phyloP scores from a whole-genome alignment of 2,329 filamentous ascomycete species.

The Hypoxylon sp. region DNA sequence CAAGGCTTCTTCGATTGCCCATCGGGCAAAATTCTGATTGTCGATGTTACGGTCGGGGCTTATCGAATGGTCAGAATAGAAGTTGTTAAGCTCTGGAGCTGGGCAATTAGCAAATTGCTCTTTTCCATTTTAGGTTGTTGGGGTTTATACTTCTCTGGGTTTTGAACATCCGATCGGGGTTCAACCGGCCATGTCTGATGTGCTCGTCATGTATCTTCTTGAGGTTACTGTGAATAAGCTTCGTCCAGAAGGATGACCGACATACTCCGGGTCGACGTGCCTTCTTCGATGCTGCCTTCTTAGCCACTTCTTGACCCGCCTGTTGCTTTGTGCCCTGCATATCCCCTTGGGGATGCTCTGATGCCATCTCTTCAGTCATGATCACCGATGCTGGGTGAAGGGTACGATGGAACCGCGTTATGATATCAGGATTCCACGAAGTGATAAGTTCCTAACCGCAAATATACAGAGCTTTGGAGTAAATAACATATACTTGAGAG shows the following conservation, averaged over 20 bases:
- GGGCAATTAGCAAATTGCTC: constrained; percentile 15
- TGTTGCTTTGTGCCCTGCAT: neutral
- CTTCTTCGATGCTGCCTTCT: neutral
- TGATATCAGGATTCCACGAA: neutral
- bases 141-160: constrained; percentile 7
- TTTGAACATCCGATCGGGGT: constrained; percentile 8
- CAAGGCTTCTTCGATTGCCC: constrained; percentile 43
- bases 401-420: neutral
- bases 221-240: constrained; percentile 1
- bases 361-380: neutral
- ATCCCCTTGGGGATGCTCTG: neutral
- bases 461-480: neutral
- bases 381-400: neutral
- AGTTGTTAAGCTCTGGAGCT: constrained; percentile 13
- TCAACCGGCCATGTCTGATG: constrained; percentile 15
- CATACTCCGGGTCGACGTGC: neutral
- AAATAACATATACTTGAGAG: neutral
- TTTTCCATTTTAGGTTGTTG: neutral
- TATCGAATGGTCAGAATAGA: constrained; percentile 30
- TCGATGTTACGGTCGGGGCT: constrained; percentile 20
- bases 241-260: neutral
- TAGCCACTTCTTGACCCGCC: neutral
- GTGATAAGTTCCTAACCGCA: neutral
- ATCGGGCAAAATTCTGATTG: constrained; percentile 45
- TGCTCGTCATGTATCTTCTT: neutral